These are phyloP conservation scores for Apiospora marii DNA, from an alignment of 2,329 filamentous ascomycete genomes.

Conservation along the genomic window DNA sequence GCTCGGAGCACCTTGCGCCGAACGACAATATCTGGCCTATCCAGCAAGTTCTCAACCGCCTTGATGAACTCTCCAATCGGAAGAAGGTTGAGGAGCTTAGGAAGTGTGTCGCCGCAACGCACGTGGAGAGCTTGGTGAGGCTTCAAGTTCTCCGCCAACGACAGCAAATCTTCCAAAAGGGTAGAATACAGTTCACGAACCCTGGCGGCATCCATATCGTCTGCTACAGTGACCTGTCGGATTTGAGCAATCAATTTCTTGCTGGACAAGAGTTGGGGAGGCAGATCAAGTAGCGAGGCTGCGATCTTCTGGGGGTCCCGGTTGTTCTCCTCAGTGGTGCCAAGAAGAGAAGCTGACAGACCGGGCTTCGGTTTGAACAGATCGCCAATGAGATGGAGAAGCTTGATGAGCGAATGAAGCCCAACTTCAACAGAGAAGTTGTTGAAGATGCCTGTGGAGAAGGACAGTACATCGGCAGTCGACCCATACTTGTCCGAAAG, in stretches of 20 bases:
- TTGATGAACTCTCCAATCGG: constrained; percentile 90
- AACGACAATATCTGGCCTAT: constrained; percentile 76
- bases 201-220: constrained; percentile 72
- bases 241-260: constrained; percentile 65
- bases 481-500: constrained; percentile 87
- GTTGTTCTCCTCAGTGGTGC: constrained; percentile 56
- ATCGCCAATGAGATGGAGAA: constrained; percentile 78
- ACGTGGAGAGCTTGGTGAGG: constrained; percentile 61
- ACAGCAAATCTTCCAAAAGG: constrained; percentile 70
- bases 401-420: constrained; percentile 78
- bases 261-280: constrained; percentile 66
- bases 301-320: constrained; percentile 60
- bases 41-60: constrained; percentile 82
- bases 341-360: constrained; percentile 76
- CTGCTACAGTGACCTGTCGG: constrained; percentile 62
- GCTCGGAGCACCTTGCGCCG: constrained; percentile 83
- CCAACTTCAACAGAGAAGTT: constrained; percentile 79
- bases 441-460: constrained; percentile 77
- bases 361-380: constrained; percentile 77
- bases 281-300: constrained; percentile 61
- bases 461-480: constrained; percentile 76
- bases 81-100: constrained; percentile 82
- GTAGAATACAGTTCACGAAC: constrained; percentile 73
- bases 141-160: constrained; percentile 71
- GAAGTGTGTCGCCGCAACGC: constrained; percentile 74